Evolutionary conservation across 2,329 filamentous ascomycete genomes (phyloP), one percentile per base, ranked within the genome.

Genomic region (Shiraia sp.): DNA sequence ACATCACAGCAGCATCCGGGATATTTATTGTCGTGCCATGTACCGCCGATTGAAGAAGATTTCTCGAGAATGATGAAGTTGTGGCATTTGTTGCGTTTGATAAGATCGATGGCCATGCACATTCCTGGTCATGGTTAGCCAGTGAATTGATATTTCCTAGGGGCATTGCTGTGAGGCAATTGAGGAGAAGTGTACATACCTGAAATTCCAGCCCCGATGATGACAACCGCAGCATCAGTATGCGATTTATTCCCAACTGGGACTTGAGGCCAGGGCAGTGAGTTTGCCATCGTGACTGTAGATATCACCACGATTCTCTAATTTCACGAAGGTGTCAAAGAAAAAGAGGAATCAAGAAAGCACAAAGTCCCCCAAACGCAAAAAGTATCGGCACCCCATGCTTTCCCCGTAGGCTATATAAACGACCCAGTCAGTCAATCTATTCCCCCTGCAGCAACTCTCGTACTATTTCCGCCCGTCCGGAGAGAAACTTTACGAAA

Each of bases 61-160:
- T 81, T 81, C 54, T 82, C 79, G 2, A 81, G 60, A 17, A 82
- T 79, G 40, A 81, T 68, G 51, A 82, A 80, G 50, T 81, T 80
- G 28, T 71, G 72, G 49, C 74, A 75, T 31, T 76, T 72, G 51
- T 75, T 76, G 7, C 69, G 65, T 40, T 74, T 76, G 52, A 82
- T 73, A 28, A 83, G 67, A 39, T 82, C 77, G 42, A 82, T 82
- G 10, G 79, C 79, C 57, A 75, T 77, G 51, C 78, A 80, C 57
- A 81, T 74, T 23, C 79, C 78, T 61, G 43, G 38, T 5, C 13
- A 10, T 6, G 1, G 7, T 51, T 10, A 49, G 41, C 15, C 14
- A 22, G 24, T 9, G 24, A 9, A 8, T 8, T 29, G n/a, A n/a
- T n/a, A n/a, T n/a, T n/a, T n/a, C n/a, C n/a, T n/a, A n/a, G n/a